A percentile compares a stretch with the other conserved stretches of the same genome.
Conservation (phyloP, 2,329 filamentous ascomycete species). For the Arthrobotrys megalospora region DNA sequence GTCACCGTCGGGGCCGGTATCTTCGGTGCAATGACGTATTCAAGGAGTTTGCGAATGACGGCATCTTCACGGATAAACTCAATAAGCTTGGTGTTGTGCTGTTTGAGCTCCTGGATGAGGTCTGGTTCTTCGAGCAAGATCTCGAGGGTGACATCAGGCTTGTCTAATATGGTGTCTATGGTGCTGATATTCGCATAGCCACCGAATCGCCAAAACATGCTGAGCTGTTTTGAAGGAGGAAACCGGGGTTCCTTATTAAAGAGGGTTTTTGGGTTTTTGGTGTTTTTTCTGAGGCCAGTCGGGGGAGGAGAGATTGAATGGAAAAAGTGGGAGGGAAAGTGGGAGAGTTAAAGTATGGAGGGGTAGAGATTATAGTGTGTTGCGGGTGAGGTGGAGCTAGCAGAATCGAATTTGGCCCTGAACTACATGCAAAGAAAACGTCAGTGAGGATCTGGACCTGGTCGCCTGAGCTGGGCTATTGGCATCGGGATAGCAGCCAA, state of each 20-base stretch:
- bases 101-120: constrained; percentile 96
- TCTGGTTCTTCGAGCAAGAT: constrained; percentile 96
- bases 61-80: constrained; percentile 92
- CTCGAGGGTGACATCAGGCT: constrained; percentile 92
- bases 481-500: constrained; percentile 5
- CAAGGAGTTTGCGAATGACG: constrained; percentile 85
- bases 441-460: constrained; percentile 30
- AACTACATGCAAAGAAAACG: constrained; percentile 21
- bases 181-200: constrained; percentile 97
- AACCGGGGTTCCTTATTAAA: constrained; percentile 32
- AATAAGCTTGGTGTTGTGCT: constrained; percentile 97
- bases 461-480: constrained; percentile 42
- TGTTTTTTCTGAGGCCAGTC: constrained; percentile 25
- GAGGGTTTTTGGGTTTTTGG: not conserved
- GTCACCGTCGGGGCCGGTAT: constrained; percentile 63
- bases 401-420: constrained; percentile 40
- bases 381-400: constrained; percentile 60
- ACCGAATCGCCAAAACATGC: constrained; percentile 99
- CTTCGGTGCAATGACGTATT: constrained; percentile 89
- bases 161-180: constrained; percentile 96
- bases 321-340: constrained; percentile 17
- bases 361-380: constrained; percentile 57
- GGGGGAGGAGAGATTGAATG: constrained; percentile 14
- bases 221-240: constrained; percentile 68
- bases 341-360: constrained; percentile 51